Percentiles rank a stretch among this genome's conserved stretches.
These are phyloP conservation scores for Curvularia sp. DNA, from an alignment of 2,329 filamentous ascomycete genomes.

Conservation along the genomic window DNA sequence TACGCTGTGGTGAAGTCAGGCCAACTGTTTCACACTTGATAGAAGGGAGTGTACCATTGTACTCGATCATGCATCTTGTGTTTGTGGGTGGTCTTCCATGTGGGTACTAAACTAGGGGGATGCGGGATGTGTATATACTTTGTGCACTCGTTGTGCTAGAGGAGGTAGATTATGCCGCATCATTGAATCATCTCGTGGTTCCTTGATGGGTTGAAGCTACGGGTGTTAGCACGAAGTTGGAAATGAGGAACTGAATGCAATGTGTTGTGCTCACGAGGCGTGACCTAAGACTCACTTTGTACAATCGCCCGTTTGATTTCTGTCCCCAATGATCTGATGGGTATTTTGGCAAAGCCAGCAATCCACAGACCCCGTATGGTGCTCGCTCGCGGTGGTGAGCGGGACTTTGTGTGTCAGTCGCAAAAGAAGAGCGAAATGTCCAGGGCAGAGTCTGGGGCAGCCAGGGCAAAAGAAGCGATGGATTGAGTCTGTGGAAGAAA, in stretches of 20 bases:
- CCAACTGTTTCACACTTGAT: slow-evolving; percentile 42
- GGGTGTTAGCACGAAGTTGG: slow-evolving; percentile 29
- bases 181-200: slow-evolving; percentile 20
- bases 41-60: slow-evolving; percentile 46
- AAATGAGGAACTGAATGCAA: slow-evolving; percentile 11
- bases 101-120: slow-evolving; percentile 21
- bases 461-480: no score
- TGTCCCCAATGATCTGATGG: no score
- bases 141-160: slow-evolving; percentile 20
- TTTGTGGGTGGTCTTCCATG: slow-evolving; percentile 25
- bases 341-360: no score
- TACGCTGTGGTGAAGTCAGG: slow-evolving; percentile 27
- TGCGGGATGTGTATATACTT: slow-evolving; percentile 22
- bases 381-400: no score
- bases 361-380: no score
- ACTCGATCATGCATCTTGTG: slow-evolving; percentile 37
- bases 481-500: no score
- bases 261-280: slow-evolving; percentile 23
- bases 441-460: no score
- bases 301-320: slow-evolving; percentile 43
- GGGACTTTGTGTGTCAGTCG: no score
- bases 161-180: slow-evolving; percentile 27
- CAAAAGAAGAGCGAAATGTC: no score
- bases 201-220: slow-evolving; percentile 42
- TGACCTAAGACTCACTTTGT: slow-evolving; percentile 44